Evolutionary conservation across 305 asterid species (phyloP), one percentile per base, ranked within the genome.

Genomic region (Ilex paraguariensis): DNA sequence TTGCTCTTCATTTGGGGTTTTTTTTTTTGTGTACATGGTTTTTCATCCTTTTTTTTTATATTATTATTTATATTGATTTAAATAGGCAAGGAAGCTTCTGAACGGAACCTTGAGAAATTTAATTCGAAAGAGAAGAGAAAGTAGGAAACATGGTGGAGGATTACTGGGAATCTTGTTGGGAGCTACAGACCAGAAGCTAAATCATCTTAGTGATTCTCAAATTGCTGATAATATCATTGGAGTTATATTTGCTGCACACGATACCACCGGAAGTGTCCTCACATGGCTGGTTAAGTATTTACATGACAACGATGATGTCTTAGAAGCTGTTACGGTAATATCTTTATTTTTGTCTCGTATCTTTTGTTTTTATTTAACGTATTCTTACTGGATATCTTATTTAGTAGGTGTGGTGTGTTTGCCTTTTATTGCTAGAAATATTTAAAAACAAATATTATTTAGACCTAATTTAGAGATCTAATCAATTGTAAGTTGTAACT

Each of bases 231-330:
- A 87, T 52, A 81, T 87, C 16, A 87, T 87, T 0, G 92, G 90
- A 61, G 86, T 87, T 0, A 84, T 87, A 56, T 87, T 87, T 21
- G 95, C 95, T 2, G 95, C 92, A 33, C 92, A 84, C 40, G 95
- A 87, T 57, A 87, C 95, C 1, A 87, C 95, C 0, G 92, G 92
- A n/a, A 84, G 81, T n/a, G 85, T 74, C 57, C 78, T 87, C 9
- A 87, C 95, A 6, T 87, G 95, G 95, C 32, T 82, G 30, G 80
- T 87, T 66, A 87, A 87, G 67, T 84, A 84, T 75, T 65, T 87
- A 72, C 85, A 81, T 73, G 92, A 87, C n/a, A 64, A 84, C 65
- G 55, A 65, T 59, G 39, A 31, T 54, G 77, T 84, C 44, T 51
- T 79, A 13, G 33, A 66, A 31, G 75, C 82, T 59, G 90, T 84